These are phyloP conservation scores for Penicillium occitanis DNA, from an alignment of 2,329 filamentous ascomycete genomes.

Conservation along the genomic window DNA sequence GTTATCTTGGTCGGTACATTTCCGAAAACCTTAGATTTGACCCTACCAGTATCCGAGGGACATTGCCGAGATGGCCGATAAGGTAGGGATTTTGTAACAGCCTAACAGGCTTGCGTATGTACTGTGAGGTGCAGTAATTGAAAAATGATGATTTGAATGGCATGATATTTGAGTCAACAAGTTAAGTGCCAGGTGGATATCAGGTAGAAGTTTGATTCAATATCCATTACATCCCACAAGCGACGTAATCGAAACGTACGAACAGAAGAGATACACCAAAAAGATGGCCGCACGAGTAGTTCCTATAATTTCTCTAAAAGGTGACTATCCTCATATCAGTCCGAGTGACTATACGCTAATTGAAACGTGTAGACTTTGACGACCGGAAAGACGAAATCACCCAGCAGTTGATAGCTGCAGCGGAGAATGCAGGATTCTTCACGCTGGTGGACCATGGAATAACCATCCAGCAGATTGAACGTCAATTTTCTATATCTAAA, in stretches of 20 bases:
- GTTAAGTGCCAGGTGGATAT: background rate
- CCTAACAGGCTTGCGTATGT: background rate
- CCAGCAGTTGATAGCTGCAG: conserved; percentile 6
- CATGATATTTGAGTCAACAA: background rate
- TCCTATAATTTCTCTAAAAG: background rate
- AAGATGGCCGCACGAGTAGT: background rate
- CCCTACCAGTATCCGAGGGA: background rate
- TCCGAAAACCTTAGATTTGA: background rate
- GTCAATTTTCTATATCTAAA: conserved; percentile 7
- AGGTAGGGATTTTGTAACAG: background rate
- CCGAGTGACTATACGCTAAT: background rate
- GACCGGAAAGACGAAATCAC: conserved; percentile 12
- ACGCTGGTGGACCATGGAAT: conserved; percentile 11
- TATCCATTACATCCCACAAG: background rate
- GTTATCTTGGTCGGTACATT: background rate
- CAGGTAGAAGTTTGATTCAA: background rate
- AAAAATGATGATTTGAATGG: background rate
- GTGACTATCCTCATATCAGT: background rate
- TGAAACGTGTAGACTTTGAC: background rate
- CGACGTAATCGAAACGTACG: background rate
- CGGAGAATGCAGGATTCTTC: conserved; percentile 10
- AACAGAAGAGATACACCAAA: background rate
- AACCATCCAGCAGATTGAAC: conserved; percentile 4
- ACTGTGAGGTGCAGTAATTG: background rate
- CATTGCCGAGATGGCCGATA: background rate